Evolutionary conservation across 306 rosid species (phyloP), one percentile per base, ranked within the genome.

Genomic region (Prunus dulcis): DNA sequence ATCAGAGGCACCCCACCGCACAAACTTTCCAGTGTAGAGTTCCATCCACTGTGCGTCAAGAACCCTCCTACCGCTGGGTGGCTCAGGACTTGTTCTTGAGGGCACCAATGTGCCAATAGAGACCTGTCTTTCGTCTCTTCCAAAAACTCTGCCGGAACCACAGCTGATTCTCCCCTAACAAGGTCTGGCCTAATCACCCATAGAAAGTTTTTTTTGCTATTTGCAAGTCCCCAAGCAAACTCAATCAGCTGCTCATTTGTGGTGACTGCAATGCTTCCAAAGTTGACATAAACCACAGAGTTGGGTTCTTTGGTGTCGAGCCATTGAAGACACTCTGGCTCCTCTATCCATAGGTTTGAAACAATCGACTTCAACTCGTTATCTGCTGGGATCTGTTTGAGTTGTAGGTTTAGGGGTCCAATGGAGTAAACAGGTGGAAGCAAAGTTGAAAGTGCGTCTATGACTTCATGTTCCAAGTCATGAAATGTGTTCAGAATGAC

Each of bases 291-390:
- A 49, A 56, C 38, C 6, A 72, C 76, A 6, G 66, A 72, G 2
- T 56, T 34, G 3, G 34, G 53, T 13, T 72, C 76, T 22, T 57
- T 22, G 20, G 76, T 3, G 56, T 86, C 84, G 0, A 91, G 88
- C 98, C 98, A 93, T 15, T 82, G 75, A 2, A 91, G 69, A 61
- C 97, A 89, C 46, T 77, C 71, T 2, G 49, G 3, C 6, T 93
- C 96, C 5, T 93, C 92, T 19, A 79, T 89, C 98, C 93, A 93
- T 0, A 93, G 86, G 56, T 91, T 93, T 6, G 91, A 87, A 0
- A 82, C 86, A 0, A 91, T 65, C 3, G 86, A 72, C 3, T 76
- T 71, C 73, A 80, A 17, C 0, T 75, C 18, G 2, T 1, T 41
- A 0, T 47, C 2, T 18, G 75, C 56, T 0, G 77, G 51, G 13